Evolutionary conservation across 768 basidiomycete species (phyloP).

Genomic region (Pilatotrama ljubarskyi): DNA sequence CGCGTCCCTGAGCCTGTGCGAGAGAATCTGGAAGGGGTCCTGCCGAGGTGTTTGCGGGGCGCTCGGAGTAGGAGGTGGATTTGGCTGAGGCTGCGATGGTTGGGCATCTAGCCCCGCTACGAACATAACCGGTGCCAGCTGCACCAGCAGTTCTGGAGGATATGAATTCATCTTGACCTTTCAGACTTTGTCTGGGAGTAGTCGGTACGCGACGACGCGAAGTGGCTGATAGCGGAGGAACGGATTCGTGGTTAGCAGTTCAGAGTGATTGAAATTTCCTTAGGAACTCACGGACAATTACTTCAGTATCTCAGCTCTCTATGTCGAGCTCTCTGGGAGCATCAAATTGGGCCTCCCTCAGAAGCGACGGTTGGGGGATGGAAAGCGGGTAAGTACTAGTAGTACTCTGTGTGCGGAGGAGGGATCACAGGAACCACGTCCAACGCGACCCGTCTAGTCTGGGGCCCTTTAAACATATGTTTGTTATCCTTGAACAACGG

Average conservation of each 20-base stretch:
- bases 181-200: not conserved
- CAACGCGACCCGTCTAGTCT: no score
- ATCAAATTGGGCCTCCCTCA: no score
- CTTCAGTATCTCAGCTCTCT: no score
- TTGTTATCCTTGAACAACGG: not conserved
- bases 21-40: conserved; percentile 64
- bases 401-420: no score
- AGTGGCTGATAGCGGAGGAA: no score
- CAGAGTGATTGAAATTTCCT: no score
- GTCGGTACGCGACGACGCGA: not conserved
- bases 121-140: conserved; percentile 92
- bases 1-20: conserved; percentile 64
- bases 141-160: conserved; percentile 85
- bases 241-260: no score
- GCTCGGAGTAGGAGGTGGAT: conserved; percentile 25
- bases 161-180: conserved; percentile 78
- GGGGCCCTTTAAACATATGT: not conserved
- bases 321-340: no score
- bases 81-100: conserved; percentile 17
- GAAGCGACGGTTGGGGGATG: no score
- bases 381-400: no score
- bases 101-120: conserved; percentile 74
- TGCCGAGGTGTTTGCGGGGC: conserved; percentile 35
- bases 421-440: no score
- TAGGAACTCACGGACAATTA: no score